These are phyloP conservation scores for Tetracentron sinense DNA, from an alignment of 164 flowering plant genomes.

Conservation along the genomic window DNA sequence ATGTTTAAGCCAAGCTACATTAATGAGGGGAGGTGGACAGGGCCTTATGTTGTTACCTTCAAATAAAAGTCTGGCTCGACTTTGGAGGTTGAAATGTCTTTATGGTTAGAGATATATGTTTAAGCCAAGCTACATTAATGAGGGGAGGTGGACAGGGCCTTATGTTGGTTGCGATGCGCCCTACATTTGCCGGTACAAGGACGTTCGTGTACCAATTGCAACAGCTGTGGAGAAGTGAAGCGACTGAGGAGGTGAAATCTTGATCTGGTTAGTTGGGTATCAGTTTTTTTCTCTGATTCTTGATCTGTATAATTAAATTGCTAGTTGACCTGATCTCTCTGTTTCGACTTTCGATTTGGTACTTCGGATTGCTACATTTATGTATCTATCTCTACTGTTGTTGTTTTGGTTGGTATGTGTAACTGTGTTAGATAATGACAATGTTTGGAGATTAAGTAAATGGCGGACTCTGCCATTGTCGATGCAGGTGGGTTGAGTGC, in stretches of 20 bases:
- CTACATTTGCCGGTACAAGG: slow-evolving; percentile 40
- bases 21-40: slow-evolving; percentile 52
- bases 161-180: slow-evolving; percentile 51
- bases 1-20: slow-evolving; percentile 53
- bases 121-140: slow-evolving; percentile 51
- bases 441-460: no score
- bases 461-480: no score
- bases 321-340: background rate
- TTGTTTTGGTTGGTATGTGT: background rate
- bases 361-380: background rate
- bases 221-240: slow-evolving; percentile 15
- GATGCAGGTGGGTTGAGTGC: no score
- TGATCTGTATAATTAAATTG: background rate
- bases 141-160: slow-evolving; percentile 48
- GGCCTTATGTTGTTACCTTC: slow-evolving; percentile 38
- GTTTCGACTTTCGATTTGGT: background rate
- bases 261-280: slow-evolving; percentile 11
- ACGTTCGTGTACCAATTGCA: slow-evolving; percentile 32
- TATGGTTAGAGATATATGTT: no score
- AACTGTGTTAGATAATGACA: no score
- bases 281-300: background rate
- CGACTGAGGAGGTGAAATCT: slow-evolving; percentile 4
- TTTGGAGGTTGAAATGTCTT: no score
- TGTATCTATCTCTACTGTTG: no score
- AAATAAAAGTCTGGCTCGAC: no score